phyloP scores from a whole-genome alignment of 1,284 basidiomycete species.

The Boletus sp. region DNA sequence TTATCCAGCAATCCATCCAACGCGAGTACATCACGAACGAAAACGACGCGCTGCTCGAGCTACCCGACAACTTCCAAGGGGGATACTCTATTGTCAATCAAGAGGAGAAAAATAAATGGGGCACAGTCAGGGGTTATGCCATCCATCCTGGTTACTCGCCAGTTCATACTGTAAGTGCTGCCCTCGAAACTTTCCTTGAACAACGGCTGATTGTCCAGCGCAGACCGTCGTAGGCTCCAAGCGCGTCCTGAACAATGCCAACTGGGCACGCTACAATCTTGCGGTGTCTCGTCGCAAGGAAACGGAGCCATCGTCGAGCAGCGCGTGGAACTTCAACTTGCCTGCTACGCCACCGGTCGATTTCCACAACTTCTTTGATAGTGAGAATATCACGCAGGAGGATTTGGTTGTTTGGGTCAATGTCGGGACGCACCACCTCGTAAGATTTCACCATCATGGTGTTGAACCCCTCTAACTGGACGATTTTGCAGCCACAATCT shows the following conservation, averaged over 20 bases:
- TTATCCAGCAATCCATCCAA: constrained; percentile 52
- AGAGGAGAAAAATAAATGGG: constrained; percentile 54
- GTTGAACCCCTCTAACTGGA: not conserved
- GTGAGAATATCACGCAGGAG: constrained; percentile 55
- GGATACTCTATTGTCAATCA: constrained; percentile 59
- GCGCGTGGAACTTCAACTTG: constrained; percentile 60
- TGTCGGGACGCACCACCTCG: constrained; percentile 59
- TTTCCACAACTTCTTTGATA: constrained; percentile 62
- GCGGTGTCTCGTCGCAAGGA: constrained; percentile 58
- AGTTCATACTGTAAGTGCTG: constrained; percentile 40
- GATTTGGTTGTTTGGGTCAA: constrained; percentile 65
- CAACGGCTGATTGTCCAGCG: constrained; percentile 9
- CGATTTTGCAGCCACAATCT: constrained; percentile 44
- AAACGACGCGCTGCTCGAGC: constrained; percentile 51
- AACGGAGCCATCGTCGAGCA: constrained; percentile 51
- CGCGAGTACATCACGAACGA: constrained; percentile 51
- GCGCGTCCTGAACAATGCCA: constrained; percentile 53
- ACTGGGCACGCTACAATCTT: constrained; percentile 64
- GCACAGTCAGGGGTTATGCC: constrained; percentile 50
- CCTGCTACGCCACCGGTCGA: constrained; percentile 56
- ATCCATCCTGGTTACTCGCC: constrained; percentile 54
- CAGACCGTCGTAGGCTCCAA: constrained; percentile 58
- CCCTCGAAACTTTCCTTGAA: constrained; percentile 8
- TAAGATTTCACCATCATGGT: constrained; percentile 20
- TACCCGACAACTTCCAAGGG: constrained; percentile 52